These are phyloP conservation scores for Blastomyces gilchristii DNA, from an alignment of 2,329 filamentous ascomycete species.

Conservation along the genomic window DNA sequence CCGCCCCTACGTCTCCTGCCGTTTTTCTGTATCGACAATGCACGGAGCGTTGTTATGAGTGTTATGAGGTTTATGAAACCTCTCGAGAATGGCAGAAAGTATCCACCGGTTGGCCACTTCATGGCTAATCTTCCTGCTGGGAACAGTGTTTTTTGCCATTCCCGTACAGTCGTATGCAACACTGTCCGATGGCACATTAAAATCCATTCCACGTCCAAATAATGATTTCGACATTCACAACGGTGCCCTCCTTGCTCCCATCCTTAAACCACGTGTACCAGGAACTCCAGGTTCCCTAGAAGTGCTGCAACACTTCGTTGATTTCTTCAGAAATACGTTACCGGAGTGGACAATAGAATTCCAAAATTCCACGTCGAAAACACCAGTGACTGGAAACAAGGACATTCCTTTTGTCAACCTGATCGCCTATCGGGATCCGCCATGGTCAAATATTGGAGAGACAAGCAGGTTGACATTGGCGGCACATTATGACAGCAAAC, in stretches of 20 bases:
- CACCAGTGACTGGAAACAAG: constrained; percentile 60
- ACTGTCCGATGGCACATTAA: constrained; percentile 66
- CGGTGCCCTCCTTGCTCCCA: constrained; percentile 70
- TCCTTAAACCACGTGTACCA: constrained; percentile 78
- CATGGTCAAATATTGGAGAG: constrained; percentile 64
- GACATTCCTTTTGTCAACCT: constrained; percentile 79
- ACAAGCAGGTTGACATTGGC: constrained; percentile 74
- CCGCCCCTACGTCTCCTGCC: no score
- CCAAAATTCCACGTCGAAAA: constrained; percentile 83
- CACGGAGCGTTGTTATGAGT: background rate
- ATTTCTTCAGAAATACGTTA: constrained; percentile 66
- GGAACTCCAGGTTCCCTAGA: constrained; percentile 65
- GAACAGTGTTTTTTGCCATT: constrained; percentile 20
- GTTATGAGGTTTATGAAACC: background rate
- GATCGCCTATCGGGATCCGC: constrained; percentile 78
- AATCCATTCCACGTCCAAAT: constrained; percentile 59
- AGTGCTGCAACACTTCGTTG: constrained; percentile 70
- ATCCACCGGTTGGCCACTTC: background rate
- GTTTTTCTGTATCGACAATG: background rate
- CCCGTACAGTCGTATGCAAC: constrained; percentile 42
- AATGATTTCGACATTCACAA: constrained; percentile 67
- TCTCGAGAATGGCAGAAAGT: background rate
- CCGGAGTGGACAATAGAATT: constrained; percentile 70
- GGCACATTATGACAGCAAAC: constrained; percentile 87
- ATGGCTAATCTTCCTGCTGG: constrained; percentile 16